These are phyloP conservation scores for Cordyceps pruinosa DNA, from an alignment of 2,329 filamentous ascomycete species.

Conservation along the genomic window DNA sequence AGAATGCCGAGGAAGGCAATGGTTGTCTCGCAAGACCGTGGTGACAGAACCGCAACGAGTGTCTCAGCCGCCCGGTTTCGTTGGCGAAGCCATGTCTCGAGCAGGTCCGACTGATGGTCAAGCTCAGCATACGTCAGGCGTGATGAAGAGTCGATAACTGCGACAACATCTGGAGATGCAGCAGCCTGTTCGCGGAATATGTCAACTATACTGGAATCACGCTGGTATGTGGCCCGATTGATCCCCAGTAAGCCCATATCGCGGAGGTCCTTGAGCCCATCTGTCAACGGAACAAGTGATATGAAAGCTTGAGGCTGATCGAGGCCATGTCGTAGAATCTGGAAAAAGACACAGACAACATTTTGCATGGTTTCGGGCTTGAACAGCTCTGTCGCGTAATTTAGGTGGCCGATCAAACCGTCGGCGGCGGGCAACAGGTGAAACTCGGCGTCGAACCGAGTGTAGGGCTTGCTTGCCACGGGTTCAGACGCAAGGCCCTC, in stretches of 20 bases:
- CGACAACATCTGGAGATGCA: slow-evolving; percentile 9
- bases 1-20: slow-evolving; percentile 19
- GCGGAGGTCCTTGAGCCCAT: neutral
- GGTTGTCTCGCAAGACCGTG: slow-evolving; percentile 20
- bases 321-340: neutral
- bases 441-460: slow-evolving; percentile 2
- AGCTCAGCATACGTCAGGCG: slow-evolving; percentile 20
- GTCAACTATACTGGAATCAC: slow-evolving; percentile 18
- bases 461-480: neutral
- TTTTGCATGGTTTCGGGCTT: neutral
- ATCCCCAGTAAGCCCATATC: slow-evolving; percentile 7
- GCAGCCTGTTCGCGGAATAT: slow-evolving; percentile 17
- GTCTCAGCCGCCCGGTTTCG: slow-evolving; percentile 13
- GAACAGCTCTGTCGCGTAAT: neutral
- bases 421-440: neutral
- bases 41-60: slow-evolving; percentile 16
- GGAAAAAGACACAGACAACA: neutral
- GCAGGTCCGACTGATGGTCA: slow-evolving; percentile 14
- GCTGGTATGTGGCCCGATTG: slow-evolving; percentile 11
- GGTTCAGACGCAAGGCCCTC: neutral
- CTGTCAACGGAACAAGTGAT: neutral
- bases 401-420: neutral
- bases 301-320: neutral
- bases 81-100: slow-evolving; percentile 17
- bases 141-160: slow-evolving; percentile 15